Base-by-base conservation (phyloP, 1,284 basidiomycete genomes). In the Gymnopus androsaceus region DNA sequence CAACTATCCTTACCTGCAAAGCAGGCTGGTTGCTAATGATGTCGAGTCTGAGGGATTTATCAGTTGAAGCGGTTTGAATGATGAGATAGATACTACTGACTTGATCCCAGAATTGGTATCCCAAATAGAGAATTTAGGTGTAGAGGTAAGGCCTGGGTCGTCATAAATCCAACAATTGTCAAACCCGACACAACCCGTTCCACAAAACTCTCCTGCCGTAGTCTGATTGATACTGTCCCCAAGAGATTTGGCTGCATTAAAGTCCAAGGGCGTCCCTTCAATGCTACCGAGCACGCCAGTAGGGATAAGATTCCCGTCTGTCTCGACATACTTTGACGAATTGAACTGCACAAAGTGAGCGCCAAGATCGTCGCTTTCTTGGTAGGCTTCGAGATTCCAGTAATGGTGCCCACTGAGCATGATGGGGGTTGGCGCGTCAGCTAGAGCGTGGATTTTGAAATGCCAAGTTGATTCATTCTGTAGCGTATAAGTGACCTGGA, bases 91-190 rank as follows among this genome's bases (percentile, higher is more conserved):
- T 15, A 27, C 25, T 4, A 61, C 64, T 48, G n/a, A 70, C 68
- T 73, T 75, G 59, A 81, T 80, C 0, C 79, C 79, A 25, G 79
- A 80, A 53, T 73, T 73, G 6, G 66, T 64, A 57, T 75, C 78
- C 73, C 75, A 77, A 3, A 79, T 59, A 2, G 73, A 75, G 53
- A 78, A 70, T 27, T 66, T 71, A 3, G 74, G 70, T 45, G 37
- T 68, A 44, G 36, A 68, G 61, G 8, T 70, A 58, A 5, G 11
- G 40, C 40, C 19, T 23, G 56, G n/a, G n/a, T n/a, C n/a, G n/a
- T 79, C 75, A 56, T 77, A 78, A 23, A 81, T 64, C 75, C 75
- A 79, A 54, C 70, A 72, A 54, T 78, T 79, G 59, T 81, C 79
- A 55, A 75, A 77, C 0, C 77, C 77, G 15, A 72, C 67, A 51